These are phyloP conservation scores for Phytophthora vignae DNA, from an alignment of 352 stramenopile species.

Conservation along the genomic window DNA sequence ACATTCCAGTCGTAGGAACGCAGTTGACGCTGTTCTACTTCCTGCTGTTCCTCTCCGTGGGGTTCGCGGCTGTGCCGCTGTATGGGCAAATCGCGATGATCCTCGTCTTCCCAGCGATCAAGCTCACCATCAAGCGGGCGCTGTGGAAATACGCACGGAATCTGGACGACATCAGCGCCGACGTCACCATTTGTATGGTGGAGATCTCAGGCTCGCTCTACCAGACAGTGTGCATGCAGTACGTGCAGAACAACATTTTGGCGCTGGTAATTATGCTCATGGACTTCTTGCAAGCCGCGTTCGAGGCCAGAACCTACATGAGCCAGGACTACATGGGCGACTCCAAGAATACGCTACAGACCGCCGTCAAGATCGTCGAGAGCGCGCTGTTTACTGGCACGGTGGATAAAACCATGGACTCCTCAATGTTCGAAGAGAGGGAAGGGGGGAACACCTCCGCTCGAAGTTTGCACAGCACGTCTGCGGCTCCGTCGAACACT, in stretches of 20 bases:
- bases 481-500: neutral
- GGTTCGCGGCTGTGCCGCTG: slow-evolving; percentile 12
- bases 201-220: slow-evolving; percentile 41
- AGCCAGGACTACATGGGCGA: slow-evolving; percentile 16
- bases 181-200: slow-evolving; percentile 36
- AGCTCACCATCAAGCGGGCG: slow-evolving; percentile 28
- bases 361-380: slow-evolving; percentile 14
- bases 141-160: slow-evolving; percentile 28
- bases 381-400: neutral
- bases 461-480: neutral
- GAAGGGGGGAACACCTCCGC: neutral
- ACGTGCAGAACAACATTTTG: slow-evolving; percentile 20
- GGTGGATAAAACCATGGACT: neutral
- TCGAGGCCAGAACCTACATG: slow-evolving; percentile 15
- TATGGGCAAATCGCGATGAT: slow-evolving; percentile 19
- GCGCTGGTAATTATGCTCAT: slow-evolving; percentile 14
- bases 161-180: slow-evolving; percentile 34
- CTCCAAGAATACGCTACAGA: slow-evolving; percentile 10
- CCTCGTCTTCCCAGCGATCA: slow-evolving; percentile 23
- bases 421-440: neutral
- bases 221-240: slow-evolving; percentile 33
- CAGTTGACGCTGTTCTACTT: slow-evolving; percentile 31
- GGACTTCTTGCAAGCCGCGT: slow-evolving; percentile 17
- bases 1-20: slow-evolving; percentile 17
- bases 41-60: slow-evolving; percentile 22